phyloP scores from a whole-genome alignment of 495 filamentous ascomycete genomes.

The Penicillium coprophilum region DNA sequence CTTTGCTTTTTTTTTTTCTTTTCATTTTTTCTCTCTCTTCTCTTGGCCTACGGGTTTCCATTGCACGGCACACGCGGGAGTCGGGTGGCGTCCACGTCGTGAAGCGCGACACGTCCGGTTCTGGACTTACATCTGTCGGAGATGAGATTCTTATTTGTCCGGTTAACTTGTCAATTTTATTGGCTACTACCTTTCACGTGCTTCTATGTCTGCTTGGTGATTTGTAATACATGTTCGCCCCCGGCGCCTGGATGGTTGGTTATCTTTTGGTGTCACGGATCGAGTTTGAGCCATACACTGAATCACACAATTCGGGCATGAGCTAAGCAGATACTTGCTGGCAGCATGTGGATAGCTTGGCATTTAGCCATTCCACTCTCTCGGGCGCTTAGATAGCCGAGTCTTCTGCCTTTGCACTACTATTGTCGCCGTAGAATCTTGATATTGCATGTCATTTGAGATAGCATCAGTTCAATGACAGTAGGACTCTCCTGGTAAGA shows the following conservation, averaged over 20 bases:
- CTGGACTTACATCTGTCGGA: constrained; percentile 1
- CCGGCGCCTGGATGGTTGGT: no score
- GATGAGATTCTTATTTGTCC: not conserved
- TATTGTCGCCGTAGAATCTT: not conserved
- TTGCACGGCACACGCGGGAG: not conserved
- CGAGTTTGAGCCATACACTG: no score
- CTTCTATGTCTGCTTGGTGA: not conserved
- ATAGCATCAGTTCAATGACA: no score
- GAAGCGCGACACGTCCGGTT: not conserved
- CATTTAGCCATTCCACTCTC: not conserved
- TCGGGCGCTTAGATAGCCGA: not conserved
- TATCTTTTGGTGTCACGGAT: not conserved
- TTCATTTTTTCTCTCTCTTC: no score
- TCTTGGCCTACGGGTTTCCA: not conserved
- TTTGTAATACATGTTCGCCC: not conserved
- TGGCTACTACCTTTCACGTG: not conserved
- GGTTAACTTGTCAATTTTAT: not conserved
- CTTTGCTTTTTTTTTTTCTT: not conserved
- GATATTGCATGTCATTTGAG: no score
- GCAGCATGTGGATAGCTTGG: not conserved
- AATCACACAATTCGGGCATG: not conserved
- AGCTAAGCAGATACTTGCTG: not conserved
- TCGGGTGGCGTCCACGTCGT: constrained; percentile 1
- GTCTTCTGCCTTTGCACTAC: not conserved
- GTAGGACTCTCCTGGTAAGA: no score